Evolutionary conservation across 2,329 filamentous ascomycete genomes (phyloP).

Genomic region (Fusarium chaquense): DNA sequence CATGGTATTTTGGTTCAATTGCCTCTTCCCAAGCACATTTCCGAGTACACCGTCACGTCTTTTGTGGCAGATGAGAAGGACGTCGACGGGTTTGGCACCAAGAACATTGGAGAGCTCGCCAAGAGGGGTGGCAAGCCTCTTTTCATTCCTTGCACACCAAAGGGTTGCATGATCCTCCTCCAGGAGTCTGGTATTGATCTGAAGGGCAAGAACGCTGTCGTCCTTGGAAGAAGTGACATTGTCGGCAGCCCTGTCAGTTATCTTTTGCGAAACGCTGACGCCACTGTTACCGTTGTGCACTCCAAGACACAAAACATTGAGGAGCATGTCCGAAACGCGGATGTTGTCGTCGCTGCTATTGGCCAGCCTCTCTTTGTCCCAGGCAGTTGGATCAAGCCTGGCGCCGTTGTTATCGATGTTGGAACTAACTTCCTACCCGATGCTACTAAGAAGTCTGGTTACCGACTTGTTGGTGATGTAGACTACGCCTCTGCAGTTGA

Average conservation of each 20-base stretch:
- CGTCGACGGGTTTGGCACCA: conserved; percentile 94
- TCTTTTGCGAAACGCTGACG: conserved; percentile 92
- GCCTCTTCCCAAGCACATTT: conserved; percentile 88
- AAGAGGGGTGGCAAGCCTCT: conserved; percentile 91
- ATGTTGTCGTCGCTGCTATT: conserved; percentile 93
- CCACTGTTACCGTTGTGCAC: conserved; percentile 96
- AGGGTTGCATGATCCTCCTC: conserved; percentile 95
- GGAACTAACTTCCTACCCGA: conserved; percentile 97
- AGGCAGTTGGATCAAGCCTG: conserved; percentile 94
- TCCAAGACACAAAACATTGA: conserved; percentile 83
- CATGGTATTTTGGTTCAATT: conserved; percentile 96
- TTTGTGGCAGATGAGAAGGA: conserved; percentile 94
- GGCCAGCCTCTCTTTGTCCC: conserved; percentile 89
- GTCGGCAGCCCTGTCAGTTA: conserved; percentile 98
- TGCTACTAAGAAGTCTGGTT: conserved; percentile 88
- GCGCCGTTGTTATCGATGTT: conserved; percentile 96
- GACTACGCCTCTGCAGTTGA: conserved; percentile 87
- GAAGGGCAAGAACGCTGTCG: conserved; percentile 91
- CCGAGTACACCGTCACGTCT: conserved; percentile 90
- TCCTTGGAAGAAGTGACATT: conserved; percentile 95
- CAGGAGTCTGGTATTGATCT: conserved; percentile 85
- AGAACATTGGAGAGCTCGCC: conserved; percentile 95
- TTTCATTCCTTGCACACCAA: conserved; percentile 95
- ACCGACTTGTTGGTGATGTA: conserved; percentile 93
- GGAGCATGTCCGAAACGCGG: conserved; percentile 82